Base-by-base conservation (phyloP, 1,284 basidiomycete species). In the Apiotrichum montevideense region DNA sequence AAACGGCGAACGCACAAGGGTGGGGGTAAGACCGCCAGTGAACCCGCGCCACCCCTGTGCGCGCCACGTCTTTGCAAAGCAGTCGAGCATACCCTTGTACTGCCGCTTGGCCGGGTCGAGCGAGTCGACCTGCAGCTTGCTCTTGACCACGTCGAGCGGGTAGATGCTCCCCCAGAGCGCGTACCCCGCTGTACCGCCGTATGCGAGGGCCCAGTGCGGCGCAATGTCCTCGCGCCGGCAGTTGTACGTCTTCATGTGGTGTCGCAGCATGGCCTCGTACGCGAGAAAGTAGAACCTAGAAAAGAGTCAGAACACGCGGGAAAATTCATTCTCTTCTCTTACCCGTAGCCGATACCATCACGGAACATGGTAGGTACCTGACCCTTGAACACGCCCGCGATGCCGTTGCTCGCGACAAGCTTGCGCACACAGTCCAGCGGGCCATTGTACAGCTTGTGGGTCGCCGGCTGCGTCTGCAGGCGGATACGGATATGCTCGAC, bases 401-500 rank as follows among this genome's bases (percentile, higher is more conserved):
- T 79, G n/a, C 93, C 93, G 29, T 80, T 79, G 6, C 80, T 77
- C 32, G 59, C 51, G 66, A 83, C 85, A 55, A 95, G 90, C 76
- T 92, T 91, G 71, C 79, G 83, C 54, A 90, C 85, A 41, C 90
- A 91, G 74, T 94, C 88, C 64, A 84, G 83, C 11, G 92, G 92
- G 1, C 92, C 92, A n/a, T 78, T 78, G 76, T 92, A 95, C 37
- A 83, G 71, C 13, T 58, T 58, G 8, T 83, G 86, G 39, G 85
- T 85, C 51, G 84, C 83, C 3, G 87, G 86, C 73, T 95, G 92
- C 2, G 88, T 93, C 78, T 96, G 92, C 35, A 96, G 78, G 54
- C 94, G 87, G 67, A 98, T 98, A 80, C 95, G 88, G 68, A 98
- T 92, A 72, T 98, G 93, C 76, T 98, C 95, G 11, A 98, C 92